A percentile compares a stretch with the other conserved stretches of the same genome.
phyloP scores from a whole-genome alignment of 495 filamentous ascomycete species.

The Trichoderma virens region DNA sequence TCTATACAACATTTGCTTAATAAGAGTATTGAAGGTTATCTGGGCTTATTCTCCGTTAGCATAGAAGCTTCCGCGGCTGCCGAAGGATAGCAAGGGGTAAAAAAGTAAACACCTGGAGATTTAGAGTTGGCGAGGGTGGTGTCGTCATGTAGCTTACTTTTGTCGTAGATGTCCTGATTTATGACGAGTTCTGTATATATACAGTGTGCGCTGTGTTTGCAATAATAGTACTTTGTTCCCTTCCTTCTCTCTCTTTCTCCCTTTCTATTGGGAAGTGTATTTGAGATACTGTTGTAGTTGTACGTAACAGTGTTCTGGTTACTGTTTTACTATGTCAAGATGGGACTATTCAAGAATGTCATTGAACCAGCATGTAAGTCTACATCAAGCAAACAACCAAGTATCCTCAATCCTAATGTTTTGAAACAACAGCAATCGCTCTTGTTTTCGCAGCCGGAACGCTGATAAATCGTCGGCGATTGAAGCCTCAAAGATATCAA shows the following conservation, averaged over 20 bases:
- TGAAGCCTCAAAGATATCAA: not conserved
- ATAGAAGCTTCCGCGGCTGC: not conserved
- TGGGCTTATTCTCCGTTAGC: no score
- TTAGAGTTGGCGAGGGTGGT: not conserved
- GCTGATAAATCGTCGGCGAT: not conserved
- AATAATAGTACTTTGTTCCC: not conserved
- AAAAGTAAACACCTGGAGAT: no score
- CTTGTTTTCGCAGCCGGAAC: not conserved
- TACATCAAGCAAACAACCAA: not conserved
- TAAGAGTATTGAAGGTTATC: no score
- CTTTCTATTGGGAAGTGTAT: not conserved
- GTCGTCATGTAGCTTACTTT: not conserved
- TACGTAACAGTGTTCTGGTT: no score
- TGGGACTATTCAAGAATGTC: not conserved
- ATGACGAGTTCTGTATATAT: slow-evolving; percentile 1
- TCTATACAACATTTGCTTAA: no score
- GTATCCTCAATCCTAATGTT: no score
- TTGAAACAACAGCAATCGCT: not conserved
- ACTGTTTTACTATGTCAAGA: no score
- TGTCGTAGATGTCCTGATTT: not conserved
- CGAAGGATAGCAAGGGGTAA: not conserved
- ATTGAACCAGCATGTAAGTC: not conserved
- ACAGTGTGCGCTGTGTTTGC: not conserved
- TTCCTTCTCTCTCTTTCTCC: not conserved
- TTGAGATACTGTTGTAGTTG: no score